Evolutionary conservation across 2,329 filamentous ascomycete genomes (phyloP).

Genomic region (Alternaria triticimaculans): DNA sequence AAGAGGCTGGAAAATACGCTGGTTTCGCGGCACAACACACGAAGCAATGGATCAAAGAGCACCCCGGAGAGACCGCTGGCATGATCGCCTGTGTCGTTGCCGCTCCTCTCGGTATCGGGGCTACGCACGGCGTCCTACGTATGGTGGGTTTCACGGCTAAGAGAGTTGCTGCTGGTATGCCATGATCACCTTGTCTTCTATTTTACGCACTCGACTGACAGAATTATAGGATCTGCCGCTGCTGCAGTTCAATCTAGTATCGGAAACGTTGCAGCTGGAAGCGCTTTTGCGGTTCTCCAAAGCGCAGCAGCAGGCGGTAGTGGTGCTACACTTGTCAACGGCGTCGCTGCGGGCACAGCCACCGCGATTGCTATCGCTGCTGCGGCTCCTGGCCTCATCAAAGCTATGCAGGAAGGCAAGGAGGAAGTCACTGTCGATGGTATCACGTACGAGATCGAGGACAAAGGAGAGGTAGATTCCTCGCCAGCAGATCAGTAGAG

Average conservation of each 20-base stretch:
- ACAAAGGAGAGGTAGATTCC: background rate
- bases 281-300: conserved; percentile 24
- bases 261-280: conserved; percentile 5
- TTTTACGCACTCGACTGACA: too few relatives aligned
- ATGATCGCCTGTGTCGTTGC: conserved; percentile 12
- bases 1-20: conserved; percentile 5
- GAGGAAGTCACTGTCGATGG: background rate
- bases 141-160: conserved; percentile 16
- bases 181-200: too few relatives aligned
- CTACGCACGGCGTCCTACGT: background rate
- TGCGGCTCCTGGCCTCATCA: conserved; percentile 3
- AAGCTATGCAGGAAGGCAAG: background rate
- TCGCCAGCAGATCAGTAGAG: background rate
- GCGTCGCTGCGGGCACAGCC: conserved; percentile 9
- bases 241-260: too few relatives aligned
- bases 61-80: conserved; percentile 14
- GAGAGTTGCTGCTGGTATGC: conserved; percentile 6
- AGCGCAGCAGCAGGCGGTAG: conserved; percentile 27
- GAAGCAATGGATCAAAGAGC: conserved; percentile 17
- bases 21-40: background rate
- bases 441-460: background rate
- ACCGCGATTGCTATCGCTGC: conserved; percentile 12
- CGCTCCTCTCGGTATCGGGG: conserved; percentile 10
- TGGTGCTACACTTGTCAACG: conserved; percentile 16
- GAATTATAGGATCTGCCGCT: conserved; percentile 15